A percentile compares a stretch with the other conserved stretches of the same genome.
phyloP scores from a whole-genome alignment of 352 stramenopile species.

The Globisporangium yorkense region DNA sequence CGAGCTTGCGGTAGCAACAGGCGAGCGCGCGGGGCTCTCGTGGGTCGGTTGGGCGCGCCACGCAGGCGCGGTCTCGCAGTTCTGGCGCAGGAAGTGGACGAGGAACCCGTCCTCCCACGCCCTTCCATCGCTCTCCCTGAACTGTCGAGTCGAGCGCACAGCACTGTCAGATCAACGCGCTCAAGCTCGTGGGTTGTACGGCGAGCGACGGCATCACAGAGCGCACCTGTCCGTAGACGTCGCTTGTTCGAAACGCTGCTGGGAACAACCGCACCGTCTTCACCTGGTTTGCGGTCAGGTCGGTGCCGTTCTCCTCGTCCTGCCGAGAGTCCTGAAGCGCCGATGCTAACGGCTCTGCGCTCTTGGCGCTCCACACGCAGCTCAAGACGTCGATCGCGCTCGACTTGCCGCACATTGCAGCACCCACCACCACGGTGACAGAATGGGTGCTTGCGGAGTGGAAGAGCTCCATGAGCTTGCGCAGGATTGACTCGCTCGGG shows the following conservation, averaged over 20 bases:
- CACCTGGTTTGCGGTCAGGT: constrained; percentile 12
- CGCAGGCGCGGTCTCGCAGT: constrained; percentile 14
- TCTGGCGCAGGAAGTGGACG: constrained; percentile 46
- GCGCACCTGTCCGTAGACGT: constrained; percentile 42
- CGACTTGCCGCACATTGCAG: constrained; percentile 51
- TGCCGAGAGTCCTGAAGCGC: background rate
- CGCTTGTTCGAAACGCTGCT: constrained; percentile 31
- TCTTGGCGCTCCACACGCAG: constrained; percentile 18
- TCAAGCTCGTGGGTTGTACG: no score
- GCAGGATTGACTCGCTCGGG: constrained; percentile 34
- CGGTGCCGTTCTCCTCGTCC: background rate
- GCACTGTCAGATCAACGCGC: background rate
- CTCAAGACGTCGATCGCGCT: constrained; percentile 40
- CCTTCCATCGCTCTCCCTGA: constrained; percentile 22
- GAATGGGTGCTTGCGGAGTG: constrained; percentile 30
- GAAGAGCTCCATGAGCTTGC: constrained; percentile 61
- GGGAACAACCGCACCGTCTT: constrained; percentile 33
- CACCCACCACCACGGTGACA: constrained; percentile 44
- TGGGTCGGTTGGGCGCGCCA: background rate
- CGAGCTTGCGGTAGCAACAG: no score
- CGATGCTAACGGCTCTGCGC: background rate
- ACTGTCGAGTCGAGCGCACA: constrained; percentile 14
- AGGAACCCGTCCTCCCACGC: constrained; percentile 60
- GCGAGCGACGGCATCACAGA: background rate
- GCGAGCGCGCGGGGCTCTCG: background rate